Evolutionary conservation across 116 monocot species (phyloP).

Genomic region (Zostera marina): DNA sequence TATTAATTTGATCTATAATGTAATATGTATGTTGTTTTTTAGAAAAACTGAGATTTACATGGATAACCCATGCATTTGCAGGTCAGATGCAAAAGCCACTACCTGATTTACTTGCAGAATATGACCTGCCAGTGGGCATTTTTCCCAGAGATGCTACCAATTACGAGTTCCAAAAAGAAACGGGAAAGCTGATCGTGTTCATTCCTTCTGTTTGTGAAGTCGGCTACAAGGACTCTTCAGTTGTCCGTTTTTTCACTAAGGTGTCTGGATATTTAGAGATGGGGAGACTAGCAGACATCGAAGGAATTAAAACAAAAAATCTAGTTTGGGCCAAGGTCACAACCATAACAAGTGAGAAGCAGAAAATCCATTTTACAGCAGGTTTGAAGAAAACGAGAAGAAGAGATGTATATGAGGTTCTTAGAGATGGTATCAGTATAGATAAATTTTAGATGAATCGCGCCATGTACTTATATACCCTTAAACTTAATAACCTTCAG

Average conservation of each 20-base stretch:
- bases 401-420: slow-evolving; percentile 57
- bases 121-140: slow-evolving; percentile 52
- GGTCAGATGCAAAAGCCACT: slow-evolving; percentile 69
- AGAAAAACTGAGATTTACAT: no score
- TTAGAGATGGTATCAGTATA: slow-evolving; percentile 37
- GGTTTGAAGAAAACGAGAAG: slow-evolving; percentile 52
- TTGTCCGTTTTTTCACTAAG: slow-evolving; percentile 37
- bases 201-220: slow-evolving; percentile 57
- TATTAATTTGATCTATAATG: no score
- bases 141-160: slow-evolving; percentile 70
- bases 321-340: slow-evolving; percentile 54
- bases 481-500: no score
- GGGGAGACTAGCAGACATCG: slow-evolving; percentile 50
- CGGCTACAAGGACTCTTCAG: slow-evolving; percentile 60
- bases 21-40: no score
- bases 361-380: slow-evolving; percentile 46
- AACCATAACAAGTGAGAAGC: slow-evolving; percentile 27
- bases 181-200: slow-evolving; percentile 46
- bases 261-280: slow-evolving; percentile 67
- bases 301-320: slow-evolving; percentile 58
- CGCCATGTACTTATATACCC: no score
- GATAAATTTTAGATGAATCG: slow-evolving; percentile 35
- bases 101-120: slow-evolving; percentile 44
- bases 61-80: slow-evolving; percentile 6
- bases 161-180: slow-evolving; percentile 74